Conservation (phyloP, 1,284 basidiomycete genomes). For the Heterobasidion occidentale region DNA sequence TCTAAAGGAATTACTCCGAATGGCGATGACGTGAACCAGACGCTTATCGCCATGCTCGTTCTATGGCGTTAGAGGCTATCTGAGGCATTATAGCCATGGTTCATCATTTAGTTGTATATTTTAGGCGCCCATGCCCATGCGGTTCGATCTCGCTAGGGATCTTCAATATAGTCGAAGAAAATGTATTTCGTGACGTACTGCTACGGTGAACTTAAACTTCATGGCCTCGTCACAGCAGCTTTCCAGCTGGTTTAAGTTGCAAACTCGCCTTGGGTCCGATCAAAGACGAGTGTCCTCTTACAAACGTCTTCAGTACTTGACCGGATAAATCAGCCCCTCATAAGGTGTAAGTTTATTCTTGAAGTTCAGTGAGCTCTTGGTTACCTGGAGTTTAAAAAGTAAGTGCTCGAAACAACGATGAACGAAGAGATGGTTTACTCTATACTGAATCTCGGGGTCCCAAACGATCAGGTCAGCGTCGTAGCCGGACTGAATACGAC, state of each 20-base stretch:
- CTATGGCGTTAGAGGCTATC: too few species aligned
- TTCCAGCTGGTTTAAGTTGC: conserved; percentile 1
- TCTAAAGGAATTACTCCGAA: too few species aligned
- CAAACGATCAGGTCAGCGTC: conserved; percentile 86
- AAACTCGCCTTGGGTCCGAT: conserved; percentile 18
- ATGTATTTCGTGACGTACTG: neutral
- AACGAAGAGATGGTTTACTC: conserved; percentile 32
- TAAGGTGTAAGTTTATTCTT: conserved; percentile 93
- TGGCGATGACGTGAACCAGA: too few species aligned
- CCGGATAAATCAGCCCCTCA: conserved; percentile 68
- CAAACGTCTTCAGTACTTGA: conserved; percentile 59
- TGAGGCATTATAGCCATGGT: too few species aligned
- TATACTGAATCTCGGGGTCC: conserved; percentile 61
- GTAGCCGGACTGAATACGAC: conserved; percentile 59
- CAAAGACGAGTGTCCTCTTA: conserved; percentile 71
- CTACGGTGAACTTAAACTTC: neutral
- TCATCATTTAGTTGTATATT: too few species aligned
- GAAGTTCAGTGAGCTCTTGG: conserved; percentile 68
- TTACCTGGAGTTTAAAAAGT: conserved; percentile 41
- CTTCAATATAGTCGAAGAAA: neutral
- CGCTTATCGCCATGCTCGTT: too few species aligned
- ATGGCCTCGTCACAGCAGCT: conserved; percentile 1
- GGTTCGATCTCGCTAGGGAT: too few species aligned
- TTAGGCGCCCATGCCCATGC: too few species aligned
- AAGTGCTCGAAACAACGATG: neutral